A percentile compares a stretch with the other conserved stretches of the same genome.
Evolutionary conservation across 2,329 filamentous ascomycete genomes (phyloP).

Genomic region (Ascochyta viciae-villosae): DNA sequence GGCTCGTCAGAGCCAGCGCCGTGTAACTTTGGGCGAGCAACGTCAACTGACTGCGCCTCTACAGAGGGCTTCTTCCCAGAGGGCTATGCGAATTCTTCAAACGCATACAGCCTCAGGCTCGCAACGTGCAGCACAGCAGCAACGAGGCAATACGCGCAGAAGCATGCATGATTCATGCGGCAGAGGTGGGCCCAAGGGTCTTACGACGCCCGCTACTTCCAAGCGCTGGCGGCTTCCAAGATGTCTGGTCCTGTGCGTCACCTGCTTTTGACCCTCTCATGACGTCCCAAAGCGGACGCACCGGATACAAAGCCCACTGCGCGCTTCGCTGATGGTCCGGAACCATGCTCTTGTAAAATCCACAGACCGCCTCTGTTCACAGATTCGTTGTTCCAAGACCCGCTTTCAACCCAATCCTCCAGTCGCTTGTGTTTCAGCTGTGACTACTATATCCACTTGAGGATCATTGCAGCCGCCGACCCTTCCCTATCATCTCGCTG

Average conservation of each 20-base stretch:
- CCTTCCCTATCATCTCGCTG: background rate
- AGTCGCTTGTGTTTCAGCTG: constrained; percentile 21
- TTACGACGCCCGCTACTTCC: constrained; percentile 11
- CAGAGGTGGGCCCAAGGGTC: constrained; percentile 6
- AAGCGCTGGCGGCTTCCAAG: constrained; percentile 24
- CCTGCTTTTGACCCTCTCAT: constrained; percentile 20
- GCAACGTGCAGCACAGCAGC: constrained; percentile 5
- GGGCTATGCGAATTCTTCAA: constrained; percentile 5
- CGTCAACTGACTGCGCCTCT: constrained; percentile 6
- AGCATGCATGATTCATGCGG: constrained; percentile 17
- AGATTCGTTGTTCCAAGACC: constrained; percentile 19
- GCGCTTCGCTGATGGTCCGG: constrained; percentile 22
- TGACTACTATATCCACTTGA: constrained; percentile 13
- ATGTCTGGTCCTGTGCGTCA: constrained; percentile 19
- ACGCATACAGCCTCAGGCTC: constrained; percentile 18
- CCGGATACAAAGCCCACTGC: constrained; percentile 31
- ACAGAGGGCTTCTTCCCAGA: background rate
- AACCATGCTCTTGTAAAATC: constrained; percentile 21
- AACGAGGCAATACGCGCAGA: constrained; percentile 8
- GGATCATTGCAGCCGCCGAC: constrained; percentile 15
- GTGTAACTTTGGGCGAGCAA: background rate
- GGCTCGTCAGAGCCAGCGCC: constrained; percentile 1
- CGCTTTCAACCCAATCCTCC: constrained; percentile 18
- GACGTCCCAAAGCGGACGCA: constrained; percentile 27
- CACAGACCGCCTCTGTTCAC: constrained; percentile 18